These are phyloP conservation scores for Yamadazyma kitorensis DNA, from an alignment of 805 yeast species.

Conservation along the genomic window DNA sequence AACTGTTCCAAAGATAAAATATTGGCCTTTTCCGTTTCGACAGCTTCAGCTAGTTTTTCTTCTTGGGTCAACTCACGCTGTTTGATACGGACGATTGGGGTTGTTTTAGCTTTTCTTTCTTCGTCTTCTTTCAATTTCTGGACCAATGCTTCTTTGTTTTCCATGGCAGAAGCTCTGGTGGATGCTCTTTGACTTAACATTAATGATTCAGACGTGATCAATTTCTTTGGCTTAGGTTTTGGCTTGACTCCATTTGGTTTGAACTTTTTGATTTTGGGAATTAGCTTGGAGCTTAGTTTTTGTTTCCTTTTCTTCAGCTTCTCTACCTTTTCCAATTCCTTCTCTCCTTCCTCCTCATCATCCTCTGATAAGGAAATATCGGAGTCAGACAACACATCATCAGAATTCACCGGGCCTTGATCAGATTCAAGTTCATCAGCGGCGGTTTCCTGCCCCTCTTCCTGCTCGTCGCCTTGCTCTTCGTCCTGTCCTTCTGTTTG, in stretches of 20 bases:
- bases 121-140: conserved; percentile 70
- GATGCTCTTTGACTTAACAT: conserved; percentile 59
- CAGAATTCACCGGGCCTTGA: conserved; percentile 29
- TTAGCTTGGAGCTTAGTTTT: conserved; percentile 17
- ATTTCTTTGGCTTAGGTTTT: conserved; percentile 27
- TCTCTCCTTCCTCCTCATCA: conserved; percentile 70
- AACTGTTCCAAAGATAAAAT: conserved; percentile 69
- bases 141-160: conserved; percentile 72
- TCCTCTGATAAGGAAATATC: conserved; percentile 48
- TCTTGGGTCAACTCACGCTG: conserved; percentile 63
- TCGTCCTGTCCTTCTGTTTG: conserved; percentile 18
- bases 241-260: conserved; percentile 19
- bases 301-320: conserved; percentile 29
- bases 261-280: conserved; percentile 33
- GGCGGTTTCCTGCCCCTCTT: conserved; percentile 15
- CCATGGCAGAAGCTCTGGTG: conserved; percentile 72
- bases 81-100: conserved; percentile 40
- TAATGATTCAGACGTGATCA: conserved; percentile 47
- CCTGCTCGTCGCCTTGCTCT: conserved; percentile 18
- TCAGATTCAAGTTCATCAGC: conserved; percentile 13
- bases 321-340: conserved; percentile 51
- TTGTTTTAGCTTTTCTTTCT: conserved; percentile 48
- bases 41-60: conserved; percentile 76
- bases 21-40: conserved; percentile 79
- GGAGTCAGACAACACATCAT: conserved; percentile 56